Percentiles rank a stretch among this genome's conserved stretches.
phyloP scores from a whole-genome alignment of 139 green algal species.

The Coelastrella sp. region DNA sequence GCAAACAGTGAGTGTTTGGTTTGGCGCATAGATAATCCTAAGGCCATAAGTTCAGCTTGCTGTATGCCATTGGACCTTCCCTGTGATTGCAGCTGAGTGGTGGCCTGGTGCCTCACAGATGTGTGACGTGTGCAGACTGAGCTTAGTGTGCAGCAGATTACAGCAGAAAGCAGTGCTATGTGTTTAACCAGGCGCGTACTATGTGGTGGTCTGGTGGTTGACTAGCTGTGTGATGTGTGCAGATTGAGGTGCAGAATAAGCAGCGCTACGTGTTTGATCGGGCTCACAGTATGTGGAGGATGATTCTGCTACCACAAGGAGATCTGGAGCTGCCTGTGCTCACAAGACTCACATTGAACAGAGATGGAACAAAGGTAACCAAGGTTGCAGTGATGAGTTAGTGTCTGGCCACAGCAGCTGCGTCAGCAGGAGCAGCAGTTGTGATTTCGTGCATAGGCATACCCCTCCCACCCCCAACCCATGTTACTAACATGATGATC shows the following conservation, averaged over 20 bases:
- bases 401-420: neutral
- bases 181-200: neutral
- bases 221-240: neutral
- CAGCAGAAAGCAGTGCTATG: too few relatives aligned
- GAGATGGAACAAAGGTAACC: slow-evolving; percentile 7
- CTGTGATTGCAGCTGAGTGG: too few relatives aligned
- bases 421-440: neutral
- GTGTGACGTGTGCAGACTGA: too few relatives aligned
- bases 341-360: slow-evolving; percentile 37
- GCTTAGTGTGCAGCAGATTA: too few relatives aligned
- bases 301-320: slow-evolving; percentile 29
- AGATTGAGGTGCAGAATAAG: slow-evolving; percentile 38
- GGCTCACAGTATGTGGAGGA: slow-evolving; percentile 29
- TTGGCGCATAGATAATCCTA: too few relatives aligned
- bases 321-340: slow-evolving; percentile 22
- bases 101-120: too few relatives aligned
- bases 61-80: too few relatives aligned
- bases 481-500: too few relatives aligned
- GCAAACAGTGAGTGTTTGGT: too few relatives aligned
- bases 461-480: too few relatives aligned
- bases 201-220: neutral
- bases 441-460: too few relatives aligned
- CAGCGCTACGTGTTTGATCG: slow-evolving; percentile 38
- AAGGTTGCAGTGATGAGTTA: neutral
- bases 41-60: too few relatives aligned